Conservation (phyloP, 1,139 yeast species). For the Hansenula sp. region DNA sequence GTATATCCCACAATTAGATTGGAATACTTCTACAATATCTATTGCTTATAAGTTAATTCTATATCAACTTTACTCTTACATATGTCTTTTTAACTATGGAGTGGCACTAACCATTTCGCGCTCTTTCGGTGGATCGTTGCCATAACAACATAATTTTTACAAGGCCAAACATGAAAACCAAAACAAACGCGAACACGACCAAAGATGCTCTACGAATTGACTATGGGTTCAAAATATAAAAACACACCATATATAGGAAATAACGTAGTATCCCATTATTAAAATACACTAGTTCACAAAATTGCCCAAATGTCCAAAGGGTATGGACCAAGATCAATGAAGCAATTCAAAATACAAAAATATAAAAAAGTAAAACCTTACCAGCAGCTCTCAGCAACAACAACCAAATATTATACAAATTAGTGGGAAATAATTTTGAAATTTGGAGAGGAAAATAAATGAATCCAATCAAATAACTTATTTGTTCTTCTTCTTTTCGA, state of each 20-base stretch:
- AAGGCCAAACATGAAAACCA: not conserved
- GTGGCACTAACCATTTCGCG: no score
- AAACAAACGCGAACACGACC: conserved; percentile 2
- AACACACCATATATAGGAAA: not conserved
- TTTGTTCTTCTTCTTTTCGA: conserved; percentile 67
- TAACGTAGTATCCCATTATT: not conserved
- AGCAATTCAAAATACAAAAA: not conserved
- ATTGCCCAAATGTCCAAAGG: not conserved
- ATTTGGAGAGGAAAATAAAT: no score
- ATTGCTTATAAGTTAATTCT: no score
- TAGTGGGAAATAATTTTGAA: not conserved
- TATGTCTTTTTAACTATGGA: no score
- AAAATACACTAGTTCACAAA: not conserved
- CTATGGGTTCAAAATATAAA: conserved; percentile 6
- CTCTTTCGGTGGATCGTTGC: no score
- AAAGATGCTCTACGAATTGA: conserved; percentile 2
- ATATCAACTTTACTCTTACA: no score
- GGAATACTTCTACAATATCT: no score
- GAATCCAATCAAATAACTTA: conserved; percentile 3
- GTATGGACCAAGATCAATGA: not conserved
- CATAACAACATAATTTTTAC: not conserved
- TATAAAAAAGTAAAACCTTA: not conserved
- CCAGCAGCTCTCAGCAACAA: no score
- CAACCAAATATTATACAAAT: conserved; percentile 1
- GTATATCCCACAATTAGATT: no score